Evolutionary conservation across 345 rosid species (phyloP), one percentile per base, ranked within the genome.

Genomic region (Gossypium longicalyx): DNA sequence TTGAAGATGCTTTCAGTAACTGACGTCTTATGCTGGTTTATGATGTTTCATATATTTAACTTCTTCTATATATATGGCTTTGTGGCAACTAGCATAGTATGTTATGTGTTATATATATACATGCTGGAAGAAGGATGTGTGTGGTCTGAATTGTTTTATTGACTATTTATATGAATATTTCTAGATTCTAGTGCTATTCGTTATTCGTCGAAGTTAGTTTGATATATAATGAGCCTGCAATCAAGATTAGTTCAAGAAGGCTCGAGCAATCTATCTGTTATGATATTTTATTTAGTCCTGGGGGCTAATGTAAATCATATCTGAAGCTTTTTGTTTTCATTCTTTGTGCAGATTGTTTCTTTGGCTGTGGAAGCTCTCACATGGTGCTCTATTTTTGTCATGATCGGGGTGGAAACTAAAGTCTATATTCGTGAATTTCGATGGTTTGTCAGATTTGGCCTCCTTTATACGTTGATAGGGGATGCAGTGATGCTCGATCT

Each of bases 391-490:
- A 75, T 83, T 77, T 81, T 95, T 77, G 83, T 91, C 70, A 81
- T 95, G 97, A 86, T 86, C 76, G 74, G 74, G 52, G 82, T 93
- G 54, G 99, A 95, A 83, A 91, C 90, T 25, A 95, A 89, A 80
- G 85, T 90, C 62, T 95, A 95, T 82, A 81, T 95, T 82, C 79
- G 66, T 47, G 93, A 95, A 63, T 82, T 91, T 71, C 96, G 99
- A 66, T 95, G 98, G 99, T 87, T 85, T 86, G 93, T 93, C 77
- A 87, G 97, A 82, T 93, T 91, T 70, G 97, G 90, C 51, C 81
- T 93, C 76, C 69, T 95, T 75, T 95, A 91, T 76, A 83, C 89
- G 70, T 88, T 91, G 79, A 84, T 95, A 64, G 99, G 91, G 70
- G 92, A 91, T 83, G 88, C 88, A 47, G 99, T 91, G 67, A 79